Conservation (phyloP, 208 protist genomes). For the Trichomonas gallinae region DNA sequence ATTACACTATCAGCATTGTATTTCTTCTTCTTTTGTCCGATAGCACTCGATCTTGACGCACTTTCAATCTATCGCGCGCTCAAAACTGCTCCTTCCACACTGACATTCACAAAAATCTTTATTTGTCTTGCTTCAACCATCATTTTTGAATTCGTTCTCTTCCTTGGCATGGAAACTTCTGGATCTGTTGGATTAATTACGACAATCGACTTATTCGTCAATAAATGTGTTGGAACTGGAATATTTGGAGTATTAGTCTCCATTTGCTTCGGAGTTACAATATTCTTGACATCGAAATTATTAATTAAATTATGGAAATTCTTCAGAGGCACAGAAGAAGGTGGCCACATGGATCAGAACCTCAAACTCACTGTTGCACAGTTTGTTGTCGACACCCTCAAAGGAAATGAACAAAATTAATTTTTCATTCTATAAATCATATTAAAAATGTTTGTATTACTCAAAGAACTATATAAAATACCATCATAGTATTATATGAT, state of each 20-base stretch:
- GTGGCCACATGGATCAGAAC: not conserved
- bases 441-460: not conserved
- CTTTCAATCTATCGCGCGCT: not conserved
- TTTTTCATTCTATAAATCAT: not conserved
- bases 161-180: not conserved
- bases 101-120: not conserved
- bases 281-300: not conserved
- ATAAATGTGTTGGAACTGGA: not conserved
- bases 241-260: not conserved
- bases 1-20: not conserved
- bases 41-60: not conserved
- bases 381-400: not conserved
- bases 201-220: not conserved
- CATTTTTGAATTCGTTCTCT: not conserved
- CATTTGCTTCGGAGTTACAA: not conserved
- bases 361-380: not conserved
- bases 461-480: not conserved
- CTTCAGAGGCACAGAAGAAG: not conserved
- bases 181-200: not conserved
- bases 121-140: not conserved
- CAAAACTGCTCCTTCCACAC: not conserved
- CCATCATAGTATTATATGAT: too few species aligned
- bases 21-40: not conserved
- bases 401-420: not conserved
- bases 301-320: not conserved